Base-by-base conservation (phyloP, 305 asterid species). In the Fraxinus latifolia region DNA sequence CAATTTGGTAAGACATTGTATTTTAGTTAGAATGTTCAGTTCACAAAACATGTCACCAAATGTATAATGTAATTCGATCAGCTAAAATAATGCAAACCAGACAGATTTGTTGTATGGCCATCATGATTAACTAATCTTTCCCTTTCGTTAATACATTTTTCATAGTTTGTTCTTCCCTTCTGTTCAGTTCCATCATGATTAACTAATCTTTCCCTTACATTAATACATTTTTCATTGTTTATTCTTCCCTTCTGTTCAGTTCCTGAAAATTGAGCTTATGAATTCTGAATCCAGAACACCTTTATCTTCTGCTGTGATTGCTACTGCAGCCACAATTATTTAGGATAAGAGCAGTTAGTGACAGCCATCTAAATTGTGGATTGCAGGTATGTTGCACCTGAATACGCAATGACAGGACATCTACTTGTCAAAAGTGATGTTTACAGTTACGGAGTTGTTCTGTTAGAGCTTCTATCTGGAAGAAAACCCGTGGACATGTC, bases 321-420 rank as follows among this genome's bases (percentile, higher is more conserved):
- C 36, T 9, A 27, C 74, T 27, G 27, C 19, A 27, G 4, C 74
- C 29, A 11, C 32, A 62, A 62, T 5, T 55, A 17, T 55, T 55
- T 55, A 5, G 65, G 65, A 55, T n/a, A 62, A 21, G 11, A 62
- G 71, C 71, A 62, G 32, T 62, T 2, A 7, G 70, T 60, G 31
- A 60, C 74, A 27, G 53, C 37, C 74, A 78, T n/a, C 44, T 58
- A 62, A 80, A 75, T 80, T 72, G 77, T 37, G 82, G 44, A 75
- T 81, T 84, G 83, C 90, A 94, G 98, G 88, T 94, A 94, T 15
- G 98, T 95, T 58, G 98, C 98, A 82, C 98, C 98, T 80, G 99
- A 94, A 91, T 95, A 94, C 88, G 99, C 99, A 27, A 95, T 95
- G 98, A 95, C 98, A 0, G 99, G 98, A 29, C 99, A 95, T 87